Evolutionary conservation across 257 asterid genomes (phyloP), one percentile per base, ranked within the genome.

Genomic region (Buddleja alternifolia): DNA sequence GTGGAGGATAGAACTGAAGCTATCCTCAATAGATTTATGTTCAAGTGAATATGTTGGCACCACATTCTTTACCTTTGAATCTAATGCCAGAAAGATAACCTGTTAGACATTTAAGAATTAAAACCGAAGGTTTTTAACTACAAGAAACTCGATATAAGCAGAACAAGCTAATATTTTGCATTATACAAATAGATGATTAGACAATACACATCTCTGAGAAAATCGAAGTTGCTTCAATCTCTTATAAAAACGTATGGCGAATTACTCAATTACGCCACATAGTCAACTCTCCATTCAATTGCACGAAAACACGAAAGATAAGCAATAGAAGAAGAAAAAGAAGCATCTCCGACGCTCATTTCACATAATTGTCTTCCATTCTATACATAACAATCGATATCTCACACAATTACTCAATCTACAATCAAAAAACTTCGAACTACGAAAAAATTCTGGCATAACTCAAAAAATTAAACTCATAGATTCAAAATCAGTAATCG

Each of bases 71-170:
- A 89, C 85, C 66, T 76, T 81, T 34, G 73, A 82, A 75, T 89
- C 96, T 62, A 92, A 82, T 37, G 95, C 90, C 72, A 74, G 86
- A 86, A 92, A 92, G 63, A 92, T 84, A 52, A 92, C 93, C 98
- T 92, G 89, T 63, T 70, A 80, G 48, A 65, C 78, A 76, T 78
- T 29, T 44, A 48, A 65, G 48, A 64, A 66, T 67, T 53, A 68
- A 67, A 64, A 67, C 73, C 48, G 44, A 72, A 67, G 34, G 34
- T 29, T 29, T 29, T 29, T 29, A 29, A 29, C 2, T 29, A 29
- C 34, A 29, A 29, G 2, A 29, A 29, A 29, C 34, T 29, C 5
- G 4, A 41, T 23, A 23, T 9, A 8, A 21, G 37, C 36, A 32
- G 15, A 3, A 57, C 46, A 15, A 46, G 10, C 32, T 16, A 61